Conservation (phyloP, 805 yeast species). For the Saccharomycopsis guyanensis region DNA sequence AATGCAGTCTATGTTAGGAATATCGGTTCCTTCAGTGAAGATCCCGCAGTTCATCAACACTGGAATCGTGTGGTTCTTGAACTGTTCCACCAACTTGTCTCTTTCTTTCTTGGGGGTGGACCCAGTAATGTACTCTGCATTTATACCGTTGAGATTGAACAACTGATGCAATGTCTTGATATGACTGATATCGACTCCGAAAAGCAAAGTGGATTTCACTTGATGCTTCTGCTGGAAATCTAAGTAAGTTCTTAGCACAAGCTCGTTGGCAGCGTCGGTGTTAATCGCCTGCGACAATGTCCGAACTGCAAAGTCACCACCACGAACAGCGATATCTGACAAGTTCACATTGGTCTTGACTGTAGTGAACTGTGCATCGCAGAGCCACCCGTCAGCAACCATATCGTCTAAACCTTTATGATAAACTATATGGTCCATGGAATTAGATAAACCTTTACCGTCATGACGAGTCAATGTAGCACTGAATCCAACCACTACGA, state of each 20-base stretch:
- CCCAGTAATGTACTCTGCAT: conserved; percentile 67
- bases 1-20: conserved; percentile 79
- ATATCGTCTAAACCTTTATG: conserved; percentile 58
- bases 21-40: conserved; percentile 92
- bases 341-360: conserved; percentile 34
- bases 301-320: conserved; percentile 48
- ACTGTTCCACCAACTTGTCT: conserved; percentile 43
- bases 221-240: conserved; percentile 33
- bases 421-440: conserved; percentile 68
- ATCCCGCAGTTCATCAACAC: conserved; percentile 84
- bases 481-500: conserved; percentile 73
- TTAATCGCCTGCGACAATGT: conserved; percentile 50
- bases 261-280: conserved; percentile 42
- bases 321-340: conserved; percentile 17
- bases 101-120: conserved; percentile 49
- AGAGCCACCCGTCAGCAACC: conserved; percentile 62
- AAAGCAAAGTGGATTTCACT: conserved; percentile 60
- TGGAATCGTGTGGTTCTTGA: conserved; percentile 52
- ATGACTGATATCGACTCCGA: conserved; percentile 71
- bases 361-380: conserved; percentile 58
- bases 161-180: conserved; percentile 44
- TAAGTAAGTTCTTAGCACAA: conserved; percentile 47
- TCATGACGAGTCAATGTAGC: conserved; percentile 85
- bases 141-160: conserved; percentile 53
- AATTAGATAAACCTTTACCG: conserved; percentile 44